Base-by-base conservation (phyloP, 2,329 filamentous ascomycete genomes). In the Aspergillus ochraceus region DNA sequence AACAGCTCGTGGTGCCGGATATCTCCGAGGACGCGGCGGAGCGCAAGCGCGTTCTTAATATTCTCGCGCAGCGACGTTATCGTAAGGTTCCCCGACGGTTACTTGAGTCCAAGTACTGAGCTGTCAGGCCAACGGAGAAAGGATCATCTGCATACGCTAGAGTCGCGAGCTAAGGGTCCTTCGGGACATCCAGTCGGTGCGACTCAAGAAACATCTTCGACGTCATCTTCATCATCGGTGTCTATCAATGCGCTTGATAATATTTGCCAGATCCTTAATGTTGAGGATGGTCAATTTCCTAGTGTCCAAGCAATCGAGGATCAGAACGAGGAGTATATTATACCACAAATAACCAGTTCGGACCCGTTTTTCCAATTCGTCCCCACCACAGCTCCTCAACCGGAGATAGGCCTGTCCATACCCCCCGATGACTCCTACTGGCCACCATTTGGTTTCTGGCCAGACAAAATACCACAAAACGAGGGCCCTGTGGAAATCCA, bases 61-160 rank as follows among this genome's bases (percentile, higher is more conserved):
- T 85, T 10, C 69, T 86, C 39, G 83, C 83, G 1, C 83, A 85
- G 61, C 76, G 83, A 50, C 75, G 83, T 73, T 86, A 85, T 57
- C 74, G 73, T 70, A 60, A 20, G 61, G 60, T 63, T 24, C n/a
- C 30, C n/a, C 24, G 4, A 1, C 6, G 5, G n/a, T 2, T 53
- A 10, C 32, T 49, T 14, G 6, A 49, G 4, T 20, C 32, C n/a
- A 19, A 2, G 11, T 22, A 14, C 49, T 62, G 17, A 57, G 11
- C 22, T 8, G 1, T 19, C 30, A 67, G 64, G 64, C 2, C 59
- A 60, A 52, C 59, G 60, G 49, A 68, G 54, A 53, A 67, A 56
- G 46, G 58, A 66, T 49, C 60, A 57, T 29, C 47, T 65, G 6
- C 60, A 64, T 19, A 60, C 54, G 12, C 61, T 68, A 9, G 61